Base-by-base conservation (phyloP, 805 yeast species). In the Suhomyces pyralidae region DNA sequence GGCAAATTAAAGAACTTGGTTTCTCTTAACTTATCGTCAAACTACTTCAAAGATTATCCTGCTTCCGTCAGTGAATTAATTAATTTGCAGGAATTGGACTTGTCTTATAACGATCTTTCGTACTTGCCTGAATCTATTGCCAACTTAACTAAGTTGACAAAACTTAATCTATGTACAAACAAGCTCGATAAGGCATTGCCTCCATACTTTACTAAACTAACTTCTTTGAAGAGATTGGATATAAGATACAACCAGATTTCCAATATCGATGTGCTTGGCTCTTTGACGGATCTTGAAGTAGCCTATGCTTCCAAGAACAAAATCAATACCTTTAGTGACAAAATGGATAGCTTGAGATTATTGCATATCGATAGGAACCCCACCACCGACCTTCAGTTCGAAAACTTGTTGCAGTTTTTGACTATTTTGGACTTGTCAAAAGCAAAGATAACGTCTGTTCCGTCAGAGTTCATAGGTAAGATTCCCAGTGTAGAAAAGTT, bases 361-460 rank as follows among this genome's bases (percentile, higher is more conserved):
- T 74, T 92, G 40, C 88, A 86, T 62, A 74, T 91, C 46, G 91
- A 88, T 63, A 81, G 87, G 63, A 92, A 91, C 65, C 97, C 97
- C 5, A 81, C 91, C 51, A 90, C 97, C 0, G 78, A 81, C 52
- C 78, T 89, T 56, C 74, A 74, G 26, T 80, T 84, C 55, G 71
- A 70, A 36, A 81, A 81, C 32, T 66, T 77, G 20, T 81, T 89
- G 66, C 74, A 77, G 9, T 78, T 81, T 55, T 74, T 91, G 65
- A 85, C 90, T 1, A 82, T 84, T 15, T 75, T 94, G 47, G 90
- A 90, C 55, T 72, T 94, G 50, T 82, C 88, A 8, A 88, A 87
- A 62, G 97, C 97, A 1, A 90, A 89, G 61, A 72, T 94, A 47
- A 82, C 97, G 0, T 77, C 88, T 6, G 73, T 94, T 26, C 86